A percentile compares a stretch with the other conserved stretches of the same genome.
These are phyloP conservation scores for Verticillium dahliae DNA, from an alignment of 2,329 filamentous ascomycete species.

Conservation along the genomic window DNA sequence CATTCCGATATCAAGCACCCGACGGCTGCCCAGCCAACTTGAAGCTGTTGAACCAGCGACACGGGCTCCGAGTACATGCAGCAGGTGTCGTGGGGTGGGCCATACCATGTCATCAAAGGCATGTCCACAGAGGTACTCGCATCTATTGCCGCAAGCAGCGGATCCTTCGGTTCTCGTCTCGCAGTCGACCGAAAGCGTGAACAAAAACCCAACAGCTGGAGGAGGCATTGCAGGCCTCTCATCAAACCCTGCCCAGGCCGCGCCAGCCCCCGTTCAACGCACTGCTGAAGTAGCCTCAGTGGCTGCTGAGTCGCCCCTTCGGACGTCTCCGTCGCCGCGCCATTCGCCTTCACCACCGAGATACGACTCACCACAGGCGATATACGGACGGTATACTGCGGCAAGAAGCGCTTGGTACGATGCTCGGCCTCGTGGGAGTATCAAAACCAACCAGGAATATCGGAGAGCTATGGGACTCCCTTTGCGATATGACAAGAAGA, in stretches of 20 bases:
- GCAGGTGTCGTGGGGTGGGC: conserved; percentile 7
- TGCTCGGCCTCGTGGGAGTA: conserved; percentile 7
- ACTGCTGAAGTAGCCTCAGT: no score
- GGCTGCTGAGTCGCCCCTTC: no score
- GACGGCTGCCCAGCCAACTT: conserved; percentile 5
- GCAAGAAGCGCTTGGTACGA: conserved; percentile 13
- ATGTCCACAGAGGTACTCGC: conserved; percentile 7
- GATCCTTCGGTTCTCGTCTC: no score
- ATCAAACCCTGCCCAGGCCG: no score
- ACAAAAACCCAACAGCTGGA: no score
- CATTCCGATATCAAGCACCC: conserved; percentile 9
- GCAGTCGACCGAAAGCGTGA: no score
- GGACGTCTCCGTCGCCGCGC: no score
- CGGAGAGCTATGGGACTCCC: conserved; percentile 13
- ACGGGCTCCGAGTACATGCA: conserved; percentile 7
- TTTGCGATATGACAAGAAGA: conserved; percentile 9
- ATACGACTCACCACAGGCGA: conserved; percentile 9
- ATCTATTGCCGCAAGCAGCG: conserved; percentile 1
- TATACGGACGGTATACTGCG: conserved; percentile 13
- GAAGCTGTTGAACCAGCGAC: conserved; percentile 7
- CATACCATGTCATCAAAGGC: conserved; percentile 7
- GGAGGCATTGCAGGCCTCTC: no score
- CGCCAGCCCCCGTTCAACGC: no score
- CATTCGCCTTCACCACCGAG: neutral
- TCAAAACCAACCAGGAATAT: conserved; percentile 15